Evolutionary conservation across 176 grass and related monocot species (phyloP), one percentile per base, ranked within the genome.

Genomic region (Aegilops umbellulata): DNA sequence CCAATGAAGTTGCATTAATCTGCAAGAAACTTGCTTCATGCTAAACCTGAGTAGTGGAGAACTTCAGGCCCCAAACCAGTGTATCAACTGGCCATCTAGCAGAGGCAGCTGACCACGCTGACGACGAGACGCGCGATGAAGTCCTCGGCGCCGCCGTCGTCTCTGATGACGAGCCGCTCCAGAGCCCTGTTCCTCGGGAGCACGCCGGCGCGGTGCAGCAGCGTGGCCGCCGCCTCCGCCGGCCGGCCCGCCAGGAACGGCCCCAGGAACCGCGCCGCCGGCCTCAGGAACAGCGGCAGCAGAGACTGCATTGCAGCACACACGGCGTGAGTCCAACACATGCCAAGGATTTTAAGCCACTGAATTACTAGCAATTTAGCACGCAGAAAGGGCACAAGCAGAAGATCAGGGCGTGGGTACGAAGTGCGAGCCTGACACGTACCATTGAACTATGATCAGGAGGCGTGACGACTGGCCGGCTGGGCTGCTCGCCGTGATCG

Each of bases 141-240:
- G 80, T 78, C 86, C 5, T 83, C 20, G 2, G 44, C 67, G 4
- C 39, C 58, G n/a, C 39, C 73, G 76, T 27, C 89, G 76, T 27
- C 89, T 16, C 77, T 44, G 62, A 89, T 44, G 17, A 94, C 93
- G 55, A 95, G 80, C 10, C 93, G 87, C 80, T 89, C 83, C 77
- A 95, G 79, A 2, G 39, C 66, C 42, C 68, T 35, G 80, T 93
- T 85, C 86, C 93, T 89, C 30, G 95, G 95, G 47, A 97, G 93
- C 16, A 83, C 93, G 20, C 88, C 87, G 53, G 85, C 79, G 46
- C 86, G 85, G 77, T 93, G 86, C 36, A 97, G 84, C 76, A 92
- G 84, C 53, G 95, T 88, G 11, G 95, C 87, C 70, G 38, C 86
- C 15, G 85, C 85, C 11, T 51, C 69, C 29, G 75, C 85, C 65